Base-by-base conservation (phyloP, 1,139 yeast species). In the Barnettozyma hawaiiensis region DNA sequence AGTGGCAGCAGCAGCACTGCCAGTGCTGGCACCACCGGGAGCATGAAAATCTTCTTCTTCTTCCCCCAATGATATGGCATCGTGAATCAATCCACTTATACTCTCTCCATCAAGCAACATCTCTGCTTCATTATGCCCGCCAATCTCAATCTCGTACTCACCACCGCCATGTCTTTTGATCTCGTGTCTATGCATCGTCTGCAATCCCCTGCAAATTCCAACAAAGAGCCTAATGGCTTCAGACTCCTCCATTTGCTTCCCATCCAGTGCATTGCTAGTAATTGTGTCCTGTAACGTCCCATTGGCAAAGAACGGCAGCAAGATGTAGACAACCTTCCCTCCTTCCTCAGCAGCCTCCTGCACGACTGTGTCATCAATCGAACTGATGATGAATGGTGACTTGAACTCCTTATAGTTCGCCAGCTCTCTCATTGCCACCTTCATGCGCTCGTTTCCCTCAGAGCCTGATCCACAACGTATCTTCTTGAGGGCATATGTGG, bases 211-310 rank as follows among this genome's bases (percentile, higher is more conserved):
- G 50, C 90, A 81, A 2, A 85, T 67, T 2, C 90, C 94, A 12
- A 77, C 65, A 48, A 85, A 77, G 31, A 83, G 64, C 41, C 73
- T 59, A 29, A 85, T 51, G 12, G 87, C 75, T 50, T 85, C 92
- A 1, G 55, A 58, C 57, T 86, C 94, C 21, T 73, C 71, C 60
- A 83, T 70, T 20, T 61, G 59, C 3, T 67, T 55, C 39, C 75
- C 75, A 45, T 76, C 73, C 42, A 89, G 69, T 15, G 81, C 75
- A 55, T 80, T 74, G 36, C 67, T 67, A 54, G 82, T 83, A 46
- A 90, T 80, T 23, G 74, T 62, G 61, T 90, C 96, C 59, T 89
- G 96, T 27, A 90, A 67, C 6, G 94, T 84, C 6, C 85, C 85
- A 40, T 67, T 63, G 26, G 73, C 75, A 56, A 78, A 86, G 61